Conservation (phyloP, 495 filamentous ascomycete species). For the Aspergillus ostianus region DNA sequence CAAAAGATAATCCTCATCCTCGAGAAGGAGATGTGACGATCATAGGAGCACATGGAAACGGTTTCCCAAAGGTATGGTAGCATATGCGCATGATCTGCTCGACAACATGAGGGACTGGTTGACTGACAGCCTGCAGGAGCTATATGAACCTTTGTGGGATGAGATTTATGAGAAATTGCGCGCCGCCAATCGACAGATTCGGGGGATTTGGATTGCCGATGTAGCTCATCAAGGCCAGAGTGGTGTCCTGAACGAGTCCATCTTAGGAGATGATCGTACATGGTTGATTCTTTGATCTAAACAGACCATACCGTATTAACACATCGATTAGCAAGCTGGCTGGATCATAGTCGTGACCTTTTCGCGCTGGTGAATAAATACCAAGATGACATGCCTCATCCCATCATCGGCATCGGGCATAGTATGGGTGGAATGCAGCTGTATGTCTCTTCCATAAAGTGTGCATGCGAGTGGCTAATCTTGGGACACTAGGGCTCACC, state of each 20-base stretch:
- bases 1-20: conserved; percentile 52
- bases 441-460: conserved; percentile 30
- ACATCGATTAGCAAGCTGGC: conserved; percentile 45
- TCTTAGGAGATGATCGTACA: conserved; percentile 66
- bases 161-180: conserved; percentile 58
- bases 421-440: conserved; percentile 69
- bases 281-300: background rate
- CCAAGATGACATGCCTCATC: conserved; percentile 65
- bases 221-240: conserved; percentile 64
- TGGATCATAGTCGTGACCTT: conserved; percentile 72
- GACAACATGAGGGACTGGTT: too few relatives aligned
- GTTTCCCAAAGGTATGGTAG: conserved; percentile 62
- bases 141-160: conserved; percentile 77
- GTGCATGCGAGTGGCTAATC: conserved; percentile 43
- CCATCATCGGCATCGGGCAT: conserved; percentile 76
- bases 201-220: conserved; percentile 73
- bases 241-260: conserved; percentile 61
- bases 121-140: conserved; percentile 45
- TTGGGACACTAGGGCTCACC: conserved; percentile 25
- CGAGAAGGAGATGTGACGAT: conserved; percentile 66
- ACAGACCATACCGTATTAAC: conserved; percentile 51
- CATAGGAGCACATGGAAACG: conserved; percentile 72
- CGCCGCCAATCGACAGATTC: conserved; percentile 45
- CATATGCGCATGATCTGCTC: background rate
- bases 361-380: conserved; percentile 70